A percentile compares a stretch with the other conserved stretches of the same genome.
These are phyloP conservation scores for Mycena albidolilacea DNA, from an alignment of 768 basidiomycete species.

Conservation along the genomic window DNA sequence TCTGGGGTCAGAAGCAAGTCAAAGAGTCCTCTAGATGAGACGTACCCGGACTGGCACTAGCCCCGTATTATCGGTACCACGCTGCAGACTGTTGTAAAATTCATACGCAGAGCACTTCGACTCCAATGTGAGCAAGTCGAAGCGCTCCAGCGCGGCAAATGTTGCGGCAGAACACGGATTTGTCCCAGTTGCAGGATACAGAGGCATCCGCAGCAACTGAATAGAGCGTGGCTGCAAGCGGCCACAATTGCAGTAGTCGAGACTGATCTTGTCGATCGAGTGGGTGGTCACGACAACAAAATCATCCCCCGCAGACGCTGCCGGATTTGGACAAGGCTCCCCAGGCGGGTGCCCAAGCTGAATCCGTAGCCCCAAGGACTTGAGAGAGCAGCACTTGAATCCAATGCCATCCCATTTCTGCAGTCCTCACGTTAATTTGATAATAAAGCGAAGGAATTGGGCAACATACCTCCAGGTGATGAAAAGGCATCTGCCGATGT, in stretches of 20 bases:
- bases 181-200: neutral
- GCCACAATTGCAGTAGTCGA: constrained; percentile 1
- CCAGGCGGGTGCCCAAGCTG: constrained; percentile 3
- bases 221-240: neutral
- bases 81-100: constrained; percentile 35
- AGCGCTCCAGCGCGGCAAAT: neutral
- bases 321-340: neutral
- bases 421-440: too few relatives aligned
- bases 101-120: constrained; percentile 38
- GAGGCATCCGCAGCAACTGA: neutral
- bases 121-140: constrained; percentile 20
- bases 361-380: neutral
- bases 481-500: neutral
- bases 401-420: neutral
- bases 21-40: too few relatives aligned
- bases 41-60: neutral
- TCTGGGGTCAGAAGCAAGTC: too few relatives aligned
- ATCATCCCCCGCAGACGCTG: neutral
- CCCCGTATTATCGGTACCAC: constrained; percentile 34
- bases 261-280: neutral
- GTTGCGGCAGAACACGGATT: neutral
- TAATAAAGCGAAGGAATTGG: neutral
- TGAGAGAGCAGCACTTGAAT: neutral
- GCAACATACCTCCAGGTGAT: constrained; percentile 3
- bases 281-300: neutral